These are phyloP conservation scores for Candida neerlandica DNA, from an alignment of 1,139 yeast species.

Conservation along the genomic window DNA sequence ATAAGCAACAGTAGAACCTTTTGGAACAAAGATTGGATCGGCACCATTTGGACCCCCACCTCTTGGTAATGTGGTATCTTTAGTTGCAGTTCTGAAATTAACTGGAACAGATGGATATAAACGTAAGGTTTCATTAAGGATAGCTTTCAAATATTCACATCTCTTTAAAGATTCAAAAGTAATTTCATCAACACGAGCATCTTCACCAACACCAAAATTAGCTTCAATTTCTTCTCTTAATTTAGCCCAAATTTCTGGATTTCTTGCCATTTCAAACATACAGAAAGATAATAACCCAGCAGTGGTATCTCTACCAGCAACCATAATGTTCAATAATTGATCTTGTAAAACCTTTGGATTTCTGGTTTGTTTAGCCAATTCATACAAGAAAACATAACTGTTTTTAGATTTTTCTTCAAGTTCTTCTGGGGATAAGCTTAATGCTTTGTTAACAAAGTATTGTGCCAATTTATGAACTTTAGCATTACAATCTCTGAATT, in stretches of 20 bases:
- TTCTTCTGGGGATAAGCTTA: conserved; percentile 32
- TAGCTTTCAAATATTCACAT: conserved; percentile 48
- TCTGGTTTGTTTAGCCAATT: conserved; percentile 49
- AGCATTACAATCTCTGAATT: conserved; percentile 31
- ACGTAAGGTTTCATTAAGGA: conserved; percentile 54
- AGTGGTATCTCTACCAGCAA: conserved; percentile 53
- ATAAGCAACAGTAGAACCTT: conserved; percentile 50
- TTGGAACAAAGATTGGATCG: conserved; percentile 46
- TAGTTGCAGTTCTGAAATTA: conserved; percentile 46
- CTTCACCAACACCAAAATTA: conserved; percentile 37
- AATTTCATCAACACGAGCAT: conserved; percentile 28
- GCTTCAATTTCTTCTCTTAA: conserved; percentile 35
- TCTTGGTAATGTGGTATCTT: conserved; percentile 48
- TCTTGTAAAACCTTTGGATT: conserved; percentile 46
- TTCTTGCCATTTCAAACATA: conserved; percentile 44
- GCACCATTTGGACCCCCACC: conserved; percentile 53
- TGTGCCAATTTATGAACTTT: conserved; percentile 40
- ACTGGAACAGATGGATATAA: conserved; percentile 59
- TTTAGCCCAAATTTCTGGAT: conserved; percentile 37
- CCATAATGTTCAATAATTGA: conserved; percentile 47
- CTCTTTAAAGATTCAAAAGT: conserved; percentile 54
- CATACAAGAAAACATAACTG: conserved; percentile 49
- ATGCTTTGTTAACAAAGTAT: conserved; percentile 35
- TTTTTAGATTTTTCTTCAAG: conserved; percentile 38
- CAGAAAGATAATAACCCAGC: conserved; percentile 49